phyloP scores from a whole-genome alignment of 176 grass and related monocot species.

The Tillandsia fasciculata region DNA sequence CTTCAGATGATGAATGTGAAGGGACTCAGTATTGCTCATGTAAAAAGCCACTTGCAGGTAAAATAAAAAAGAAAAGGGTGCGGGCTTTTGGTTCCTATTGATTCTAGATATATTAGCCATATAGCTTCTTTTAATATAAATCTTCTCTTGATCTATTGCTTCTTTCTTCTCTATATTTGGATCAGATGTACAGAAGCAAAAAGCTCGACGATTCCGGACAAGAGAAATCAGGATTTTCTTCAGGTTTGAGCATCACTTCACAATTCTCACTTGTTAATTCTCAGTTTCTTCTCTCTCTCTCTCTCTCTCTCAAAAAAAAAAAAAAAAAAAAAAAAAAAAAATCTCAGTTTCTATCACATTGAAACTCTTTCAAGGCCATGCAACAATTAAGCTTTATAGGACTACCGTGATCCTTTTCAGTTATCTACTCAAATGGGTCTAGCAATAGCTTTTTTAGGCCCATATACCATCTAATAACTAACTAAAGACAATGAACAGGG shows the following conservation, averaged over 20 bases:
- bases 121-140: not conserved
- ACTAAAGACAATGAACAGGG: too few species aligned
- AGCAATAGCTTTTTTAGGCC: too few species aligned
- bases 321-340: too few species aligned
- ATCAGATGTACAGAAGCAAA: conserved; percentile 97
- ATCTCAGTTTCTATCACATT: not conserved
- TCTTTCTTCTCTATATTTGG: not conserved
- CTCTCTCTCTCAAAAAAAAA: too few species aligned
- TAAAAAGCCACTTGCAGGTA: conserved; percentile 99
- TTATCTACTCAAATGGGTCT: too few species aligned
- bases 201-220: conserved; percentile 62
- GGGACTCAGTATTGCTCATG: conserved; percentile 92
- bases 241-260: conserved; percentile 29
- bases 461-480: too few species aligned
- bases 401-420: too few species aligned
- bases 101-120: conserved; percentile 9
- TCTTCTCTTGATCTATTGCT: not conserved
- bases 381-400: too few species aligned
- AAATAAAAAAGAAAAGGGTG: not conserved
- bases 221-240: conserved; percentile 49
- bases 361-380: not conserved
- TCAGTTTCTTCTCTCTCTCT: too few species aligned
- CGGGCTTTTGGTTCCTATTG: not conserved
- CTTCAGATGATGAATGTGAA: conserved; percentile 99
- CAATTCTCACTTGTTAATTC: not conserved